Evolutionary conservation across 2,329 filamentous ascomycete genomes (phyloP), one percentile per base, ranked within the genome.

Genomic region (Calonectria pteridis): DNA sequence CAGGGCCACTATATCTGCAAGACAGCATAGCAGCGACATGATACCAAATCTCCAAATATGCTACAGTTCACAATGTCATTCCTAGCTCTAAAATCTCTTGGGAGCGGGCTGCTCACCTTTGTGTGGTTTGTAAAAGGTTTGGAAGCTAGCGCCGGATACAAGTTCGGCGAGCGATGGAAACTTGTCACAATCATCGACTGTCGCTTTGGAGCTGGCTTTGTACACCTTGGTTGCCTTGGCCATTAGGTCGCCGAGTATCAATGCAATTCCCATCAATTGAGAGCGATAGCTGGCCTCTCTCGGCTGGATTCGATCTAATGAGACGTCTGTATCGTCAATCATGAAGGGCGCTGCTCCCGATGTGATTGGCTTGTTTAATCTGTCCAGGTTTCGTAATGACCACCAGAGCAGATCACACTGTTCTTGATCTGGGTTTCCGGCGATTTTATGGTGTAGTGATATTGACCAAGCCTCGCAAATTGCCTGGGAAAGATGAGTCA

Each of bases 391-490:
- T 31, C 71, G 63, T 1, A 75, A 50, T 0, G 71, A 64, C 73
- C 71, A 75, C 73, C 73, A 75, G 4, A 75, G 20, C 37, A 40
- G 46, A 16, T 75, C 73, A 14, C 67, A 70, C 43, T 68, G 67
- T 14, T 74, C 65, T 6, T 72, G 62, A 13, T 74, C 73, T 1
- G 49, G 28, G 37, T 73, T 74, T 1, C 55, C 66, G 1, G 35
- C 28, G 4, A 74, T 43, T n/a, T 43, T 67, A n/a, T 67, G 33
- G 6, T 74, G 73, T 10, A 74, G 49, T 11, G 73, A 73, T 31
- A 74, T 29, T 1, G 78, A 77, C 79, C 79, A 81, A 0, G 77
- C 78, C 13, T 79, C 76, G n/a, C 73, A 74, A 7, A 81, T 79
- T 11, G 79, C 80, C 29, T 80, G 80, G 2, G 77, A 75, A 0